Conservation (phyloP, 257 asterid genomes). For the Fraxinus excelsior region DNA sequence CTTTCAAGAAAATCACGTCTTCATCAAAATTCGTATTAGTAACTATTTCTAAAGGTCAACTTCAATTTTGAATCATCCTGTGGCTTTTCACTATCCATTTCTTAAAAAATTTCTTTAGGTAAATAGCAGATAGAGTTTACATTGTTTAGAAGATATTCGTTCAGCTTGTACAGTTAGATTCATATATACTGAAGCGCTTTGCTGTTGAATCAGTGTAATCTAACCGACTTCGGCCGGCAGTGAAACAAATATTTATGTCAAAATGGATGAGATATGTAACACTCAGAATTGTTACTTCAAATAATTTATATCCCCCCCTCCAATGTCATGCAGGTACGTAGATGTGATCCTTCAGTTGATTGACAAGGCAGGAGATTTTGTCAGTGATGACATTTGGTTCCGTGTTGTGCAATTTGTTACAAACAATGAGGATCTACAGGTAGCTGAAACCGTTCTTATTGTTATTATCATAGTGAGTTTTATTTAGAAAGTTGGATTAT, state of each 20-base stretch:
- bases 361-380: constrained; percentile 98
- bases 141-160: not conserved
- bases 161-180: not conserved
- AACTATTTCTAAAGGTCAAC: not conserved
- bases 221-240: not conserved
- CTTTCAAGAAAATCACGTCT: not conserved
- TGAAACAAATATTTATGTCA: not conserved
- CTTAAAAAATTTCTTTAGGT: not conserved
- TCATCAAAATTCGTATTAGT: not conserved
- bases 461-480: constrained; percentile 14
- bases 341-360: constrained; percentile 97
- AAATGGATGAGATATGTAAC: not conserved
- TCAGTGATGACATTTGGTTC: constrained; percentile 97
- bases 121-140: not conserved
- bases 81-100: not conserved
- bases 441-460: constrained; percentile 29
- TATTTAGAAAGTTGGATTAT: constrained; percentile 19
- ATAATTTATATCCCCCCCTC: not conserved
- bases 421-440: constrained; percentile 94
- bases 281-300: not conserved
- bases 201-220: not conserved
- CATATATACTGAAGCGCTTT: not conserved
- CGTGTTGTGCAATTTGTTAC: constrained; percentile 97
- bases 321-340: constrained; percentile 66
- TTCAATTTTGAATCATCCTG: not conserved